Evolutionary conservation across 2,329 filamentous ascomycete genomes (phyloP), one percentile per base, ranked within the genome.

Genomic region (Colletotrichum tropicicola): DNA sequence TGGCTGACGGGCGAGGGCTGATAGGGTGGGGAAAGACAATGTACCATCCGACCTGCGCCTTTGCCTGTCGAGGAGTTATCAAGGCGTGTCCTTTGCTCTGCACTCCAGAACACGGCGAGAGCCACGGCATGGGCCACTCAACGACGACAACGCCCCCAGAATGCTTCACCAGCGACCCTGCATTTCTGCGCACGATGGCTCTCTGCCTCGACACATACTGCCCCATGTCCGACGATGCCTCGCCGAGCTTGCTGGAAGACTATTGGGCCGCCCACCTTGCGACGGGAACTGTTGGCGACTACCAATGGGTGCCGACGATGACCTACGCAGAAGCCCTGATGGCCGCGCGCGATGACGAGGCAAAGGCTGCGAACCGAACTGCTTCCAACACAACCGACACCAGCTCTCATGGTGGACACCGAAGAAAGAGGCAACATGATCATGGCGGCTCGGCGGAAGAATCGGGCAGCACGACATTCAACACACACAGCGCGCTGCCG

Each of bases 11-110:
- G 4, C 59, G 39, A 3, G 76, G 77, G 37, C 56, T 78, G n/a
- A 73, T 79, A 35, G 77, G 77, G 45, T 73, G 70, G 64, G 76
- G 76, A 13, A 78, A 76, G 55, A 71, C 69, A 0, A 72, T 78
- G 67, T 78, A 76, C 67, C 49, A 77, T 12, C 77, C 76, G 12
- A 67, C 73, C 1, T 79, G 77, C 59, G 71, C 75, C 3, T 78
- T 75, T 32, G 74, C 75, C 13, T 78, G 77, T 48, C 75, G 75
- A 5, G 63, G 60, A 7, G 72, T 76, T 19, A 60, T 78, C 41
- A 65, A 59, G 37, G 67, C 58, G 6, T 72, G 70, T 15, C 60
- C 64, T 13, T 67, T 78, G 2, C 52, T 62, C 2, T 78, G 75
- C 68, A 51, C 30, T 5, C 32, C 32, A 2, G 9, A 19, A 9